Conservation (phyloP, 768 basidiomycete genomes). For the Lenzites betulinus region DNA sequence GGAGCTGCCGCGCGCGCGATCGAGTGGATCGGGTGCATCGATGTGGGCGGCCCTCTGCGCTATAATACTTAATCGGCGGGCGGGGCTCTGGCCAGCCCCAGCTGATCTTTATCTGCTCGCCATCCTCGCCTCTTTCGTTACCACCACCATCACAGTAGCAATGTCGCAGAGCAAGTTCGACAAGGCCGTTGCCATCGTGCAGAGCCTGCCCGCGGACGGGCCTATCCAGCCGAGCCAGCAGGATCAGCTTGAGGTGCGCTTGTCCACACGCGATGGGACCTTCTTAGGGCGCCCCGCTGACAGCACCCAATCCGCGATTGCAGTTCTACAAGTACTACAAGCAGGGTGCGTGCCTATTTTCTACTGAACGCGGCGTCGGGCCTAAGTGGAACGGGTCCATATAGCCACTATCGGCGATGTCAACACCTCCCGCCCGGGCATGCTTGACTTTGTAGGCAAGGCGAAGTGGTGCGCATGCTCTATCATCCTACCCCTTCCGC, state of each 20-base stretch:
- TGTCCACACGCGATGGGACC: conserved; percentile 10
- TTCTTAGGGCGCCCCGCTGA: neutral
- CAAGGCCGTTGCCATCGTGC: conserved; percentile 70
- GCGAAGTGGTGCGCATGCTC: conserved; percentile 74
- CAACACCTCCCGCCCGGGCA: conserved; percentile 62
- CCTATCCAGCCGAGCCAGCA: conserved; percentile 72
- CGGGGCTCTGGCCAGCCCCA: neutral
- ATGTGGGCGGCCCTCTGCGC: conserved; percentile 6
- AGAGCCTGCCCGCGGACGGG: conserved; percentile 74
- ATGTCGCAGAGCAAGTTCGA: conserved; percentile 78
- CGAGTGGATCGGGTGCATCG: conserved; percentile 20
- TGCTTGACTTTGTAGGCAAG: conserved; percentile 86
- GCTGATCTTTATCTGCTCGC: conserved; percentile 16
- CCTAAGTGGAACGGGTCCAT: neutral
- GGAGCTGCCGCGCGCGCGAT: conserved; percentile 16
- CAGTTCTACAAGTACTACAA: conserved; percentile 96
- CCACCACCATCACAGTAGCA: conserved; percentile 21
- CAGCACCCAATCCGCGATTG: conserved; percentile 4
- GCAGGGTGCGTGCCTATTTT: conserved; percentile 60
- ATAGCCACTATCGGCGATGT: conserved; percentile 76
- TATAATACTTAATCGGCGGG: conserved; percentile 7
- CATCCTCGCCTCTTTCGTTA: neutral
- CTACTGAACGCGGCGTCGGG: conserved; percentile 5
- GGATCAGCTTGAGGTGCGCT: conserved; percentile 77
- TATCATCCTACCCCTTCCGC: no score